phyloP scores from a whole-genome alignment of 2,329 filamentous ascomycete species.

The Cylindrodendrum hubeiense region DNA sequence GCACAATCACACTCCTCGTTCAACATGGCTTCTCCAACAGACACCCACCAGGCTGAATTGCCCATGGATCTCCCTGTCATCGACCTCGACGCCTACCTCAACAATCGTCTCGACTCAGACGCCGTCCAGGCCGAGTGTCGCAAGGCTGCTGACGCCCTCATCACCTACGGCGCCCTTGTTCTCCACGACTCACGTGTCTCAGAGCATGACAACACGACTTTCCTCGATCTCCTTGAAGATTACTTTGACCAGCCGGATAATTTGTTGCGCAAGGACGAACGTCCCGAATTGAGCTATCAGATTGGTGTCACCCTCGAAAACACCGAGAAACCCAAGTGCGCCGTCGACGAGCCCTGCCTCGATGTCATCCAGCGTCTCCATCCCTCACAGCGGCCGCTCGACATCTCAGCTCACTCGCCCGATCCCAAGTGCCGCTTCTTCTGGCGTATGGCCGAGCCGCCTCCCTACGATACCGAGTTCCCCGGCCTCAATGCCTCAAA shows the following conservation, averaged over 20 bases:
- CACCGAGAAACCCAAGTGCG: conserved; percentile 74
- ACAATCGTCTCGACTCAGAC: conserved; percentile 55
- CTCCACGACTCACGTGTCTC: conserved; percentile 71
- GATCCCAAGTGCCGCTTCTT: conserved; percentile 75
- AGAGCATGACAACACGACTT: conserved; percentile 66
- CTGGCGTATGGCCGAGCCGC: conserved; percentile 68
- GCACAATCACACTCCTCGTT: neutral
- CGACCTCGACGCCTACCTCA: conserved; percentile 69
- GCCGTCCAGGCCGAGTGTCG: conserved; percentile 64
- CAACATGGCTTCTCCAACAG: conserved; percentile 21
- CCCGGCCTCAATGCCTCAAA: conserved; percentile 68
- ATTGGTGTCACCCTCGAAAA: conserved; percentile 73
- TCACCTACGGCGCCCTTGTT: conserved; percentile 70
- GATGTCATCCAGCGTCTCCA: conserved; percentile 67
- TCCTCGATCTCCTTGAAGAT: conserved; percentile 73
- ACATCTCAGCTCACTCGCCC: conserved; percentile 67
- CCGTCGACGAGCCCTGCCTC: conserved; percentile 71
- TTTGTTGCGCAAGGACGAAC: conserved; percentile 63
- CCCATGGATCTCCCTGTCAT: conserved; percentile 71
- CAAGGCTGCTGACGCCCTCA: conserved; percentile 67
- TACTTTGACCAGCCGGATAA: conserved; percentile 70
- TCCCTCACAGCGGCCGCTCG: conserved; percentile 67
- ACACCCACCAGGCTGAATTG: conserved; percentile 41
- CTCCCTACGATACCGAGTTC: conserved; percentile 67
- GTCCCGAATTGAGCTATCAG: conserved; percentile 70